Evolutionary conservation across 2,329 filamentous ascomycete species (phyloP).

Genomic region (Arthrinium phaeospermum): DNA sequence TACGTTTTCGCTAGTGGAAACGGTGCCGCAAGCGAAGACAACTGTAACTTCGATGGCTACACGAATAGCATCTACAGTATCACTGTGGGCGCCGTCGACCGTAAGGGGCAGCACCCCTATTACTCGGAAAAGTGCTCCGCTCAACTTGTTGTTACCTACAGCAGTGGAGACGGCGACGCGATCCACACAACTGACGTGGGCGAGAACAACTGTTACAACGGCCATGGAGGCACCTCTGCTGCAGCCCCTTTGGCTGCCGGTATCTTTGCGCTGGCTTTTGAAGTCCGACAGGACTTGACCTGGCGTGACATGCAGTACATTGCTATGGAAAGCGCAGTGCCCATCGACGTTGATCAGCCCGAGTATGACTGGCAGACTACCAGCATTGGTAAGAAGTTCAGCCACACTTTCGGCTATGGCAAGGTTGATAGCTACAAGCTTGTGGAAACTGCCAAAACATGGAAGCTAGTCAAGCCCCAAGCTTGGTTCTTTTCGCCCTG

Average conservation of each 20-base stretch:
- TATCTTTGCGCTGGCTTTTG: constrained; percentile 86
- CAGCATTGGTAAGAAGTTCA: constrained; percentile 82
- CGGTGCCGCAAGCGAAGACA: constrained; percentile 84
- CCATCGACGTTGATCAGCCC: constrained; percentile 70
- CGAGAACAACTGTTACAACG: constrained; percentile 74
- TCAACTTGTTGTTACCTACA: constrained; percentile 94
- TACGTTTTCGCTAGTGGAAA: constrained; percentile 98
- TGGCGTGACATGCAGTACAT: constrained; percentile 97
- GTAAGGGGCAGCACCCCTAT: constrained; percentile 85
- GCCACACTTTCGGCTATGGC: constrained; percentile 94
- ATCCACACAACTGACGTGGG: constrained; percentile 99
- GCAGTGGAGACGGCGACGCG: constrained; percentile 83
- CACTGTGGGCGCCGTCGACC: constrained; percentile 90
- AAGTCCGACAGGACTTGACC: constrained; percentile 82
- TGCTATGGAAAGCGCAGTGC: constrained; percentile 81
- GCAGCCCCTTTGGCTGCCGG: constrained; percentile 92
- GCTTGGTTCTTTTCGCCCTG: constrained; percentile 94
- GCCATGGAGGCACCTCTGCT: constrained; percentile 94
- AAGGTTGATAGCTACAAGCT: constrained; percentile 89
- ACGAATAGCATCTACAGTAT: constrained; percentile 99
- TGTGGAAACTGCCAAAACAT: constrained; percentile 84
- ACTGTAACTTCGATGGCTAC: constrained; percentile 99
- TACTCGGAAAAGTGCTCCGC: constrained; percentile 98
- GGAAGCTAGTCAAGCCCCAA: constrained; percentile 90
- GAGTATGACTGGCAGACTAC: constrained; percentile 79